Percentiles rank a stretch among this genome's conserved stretches.
Evolutionary conservation across 2,329 filamentous ascomycete species (phyloP).

Genomic region (Beauveria brongniartii): DNA sequence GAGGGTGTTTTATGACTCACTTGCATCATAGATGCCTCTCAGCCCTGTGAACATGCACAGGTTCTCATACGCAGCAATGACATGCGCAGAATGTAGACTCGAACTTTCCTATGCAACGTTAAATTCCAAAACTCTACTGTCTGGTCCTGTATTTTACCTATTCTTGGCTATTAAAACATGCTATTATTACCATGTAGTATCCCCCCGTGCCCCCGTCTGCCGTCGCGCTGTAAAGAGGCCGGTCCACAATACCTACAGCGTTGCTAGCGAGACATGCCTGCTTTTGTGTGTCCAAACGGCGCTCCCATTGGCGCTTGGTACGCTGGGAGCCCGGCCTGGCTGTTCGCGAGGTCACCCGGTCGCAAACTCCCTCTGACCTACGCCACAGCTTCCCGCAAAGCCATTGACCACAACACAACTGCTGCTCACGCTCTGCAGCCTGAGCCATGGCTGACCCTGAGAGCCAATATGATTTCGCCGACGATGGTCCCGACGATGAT

Average conservation of each 20-base stretch:
- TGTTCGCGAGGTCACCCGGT: not conserved
- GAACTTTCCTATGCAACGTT: no score
- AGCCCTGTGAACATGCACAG: no score
- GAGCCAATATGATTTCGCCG: slow-evolving; percentile 37
- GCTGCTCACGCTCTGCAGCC: slow-evolving; percentile 6
- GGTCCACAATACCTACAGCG: not conserved
- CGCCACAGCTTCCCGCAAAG: not conserved
- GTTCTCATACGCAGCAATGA: no score
- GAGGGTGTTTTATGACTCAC: no score
- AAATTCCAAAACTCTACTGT: no score
- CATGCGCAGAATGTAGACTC: no score
- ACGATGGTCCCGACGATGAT: slow-evolving; percentile 37
- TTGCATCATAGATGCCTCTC: no score
- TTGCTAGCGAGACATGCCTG: not conserved
- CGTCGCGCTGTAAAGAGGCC: not conserved
- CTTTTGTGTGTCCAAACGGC: not conserved
- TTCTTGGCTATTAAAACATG: no score
- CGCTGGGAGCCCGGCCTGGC: not conserved
- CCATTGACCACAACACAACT: slow-evolving; percentile 6
- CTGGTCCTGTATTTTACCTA: no score
- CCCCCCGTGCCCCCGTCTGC: no score
- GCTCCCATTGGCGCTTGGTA: slow-evolving; percentile 1
- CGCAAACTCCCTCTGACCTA: slow-evolving; percentile 1
- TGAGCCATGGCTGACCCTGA: slow-evolving; percentile 34
- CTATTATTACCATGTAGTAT: no score